Conservation (phyloP, 75 land plant species). For the Pinus tabuliformis region DNA sequence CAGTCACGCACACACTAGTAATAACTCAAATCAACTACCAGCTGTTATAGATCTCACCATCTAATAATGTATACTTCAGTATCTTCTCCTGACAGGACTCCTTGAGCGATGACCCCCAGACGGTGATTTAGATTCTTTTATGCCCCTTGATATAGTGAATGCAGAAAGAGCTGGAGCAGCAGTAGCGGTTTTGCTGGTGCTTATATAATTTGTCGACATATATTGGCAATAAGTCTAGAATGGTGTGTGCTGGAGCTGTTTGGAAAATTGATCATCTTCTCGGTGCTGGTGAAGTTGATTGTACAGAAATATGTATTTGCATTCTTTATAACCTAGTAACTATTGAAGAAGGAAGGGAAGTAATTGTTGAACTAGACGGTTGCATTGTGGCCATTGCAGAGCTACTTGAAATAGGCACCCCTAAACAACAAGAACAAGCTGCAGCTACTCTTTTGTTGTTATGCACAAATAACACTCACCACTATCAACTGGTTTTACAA, state of each 20-base stretch:
- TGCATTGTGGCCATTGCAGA: conserved; percentile 55
- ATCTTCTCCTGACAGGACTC: too few relatives aligned
- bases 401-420: conserved; percentile 63
- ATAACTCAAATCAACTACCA: too few relatives aligned
- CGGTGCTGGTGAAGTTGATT: conserved; percentile 16
- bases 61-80: too few relatives aligned
- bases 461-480: conserved; percentile 50
- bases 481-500: conserved; percentile 67
- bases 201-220: conserved; percentile 70
- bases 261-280: conserved; percentile 52
- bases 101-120: too few relatives aligned
- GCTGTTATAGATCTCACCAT: too few relatives aligned
- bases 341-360: conserved; percentile 43
- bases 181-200: conserved; percentile 65
- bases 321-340: conserved; percentile 57
- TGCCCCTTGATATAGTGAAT: not conserved
- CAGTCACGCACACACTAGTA: too few relatives aligned
- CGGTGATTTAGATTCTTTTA: not conserved
- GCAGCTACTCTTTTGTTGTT: conserved; percentile 62
- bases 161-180: conserved; percentile 47
- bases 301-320: conserved; percentile 68
- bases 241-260: conserved; percentile 58
- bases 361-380: conserved; percentile 48
- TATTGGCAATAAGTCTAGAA: conserved; percentile 41
- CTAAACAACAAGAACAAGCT: conserved; percentile 77